Evolutionary conservation across 129 eudicot species (phyloP), one percentile per base, ranked within the genome.

Genomic region (Centaurea solstitialis): DNA sequence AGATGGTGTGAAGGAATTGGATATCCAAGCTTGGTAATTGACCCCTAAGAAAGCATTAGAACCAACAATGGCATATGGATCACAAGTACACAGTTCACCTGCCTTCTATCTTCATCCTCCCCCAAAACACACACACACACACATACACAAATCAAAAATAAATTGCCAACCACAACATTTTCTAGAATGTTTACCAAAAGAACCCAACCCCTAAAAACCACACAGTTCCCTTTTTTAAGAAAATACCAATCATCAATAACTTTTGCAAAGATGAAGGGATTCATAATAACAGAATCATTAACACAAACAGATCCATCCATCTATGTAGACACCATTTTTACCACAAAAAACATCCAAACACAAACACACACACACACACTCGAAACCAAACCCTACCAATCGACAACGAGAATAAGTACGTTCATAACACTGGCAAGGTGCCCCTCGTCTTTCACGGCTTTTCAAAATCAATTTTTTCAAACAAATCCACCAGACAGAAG

Each of bases 401-500:
- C 82, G 41, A 79, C 87, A 84, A 81, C 70, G 75, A 77, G 86
- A 77, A 81, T 85, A 81, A 68, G 81, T 69, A 53, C 66, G 81
- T 85, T 69, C 86, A 72, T 77, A 76, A 72, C 73, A 81, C 86
- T 26, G 80, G 86, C 85, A 73, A 65, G 72, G 72, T 11, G 73
- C 78, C 86, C 83, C 47, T 45, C 35, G 53, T 15, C 73, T 69
- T 78, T 68, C 74, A 41, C 41, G 61, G 68, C 81, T 41, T 57
- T 70, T 68, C 72, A 28, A 68, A 68, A 81, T 82, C 73, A 18
- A 78, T 47, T 53, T 82, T 82, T 69, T 38, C 70, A 84, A 80
- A 80, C 62, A 72, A 62, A 76, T 30, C 81, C 30, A 33, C 45
- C 72, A 76, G 61, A 73, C 24, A 45, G n/a, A 33, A 65, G 78